Percentiles rank a stretch among this genome's conserved stretches.
Evolutionary conservation across 1,284 basidiomycete genomes (phyloP).

Genomic region (Puccinia coronata): DNA sequence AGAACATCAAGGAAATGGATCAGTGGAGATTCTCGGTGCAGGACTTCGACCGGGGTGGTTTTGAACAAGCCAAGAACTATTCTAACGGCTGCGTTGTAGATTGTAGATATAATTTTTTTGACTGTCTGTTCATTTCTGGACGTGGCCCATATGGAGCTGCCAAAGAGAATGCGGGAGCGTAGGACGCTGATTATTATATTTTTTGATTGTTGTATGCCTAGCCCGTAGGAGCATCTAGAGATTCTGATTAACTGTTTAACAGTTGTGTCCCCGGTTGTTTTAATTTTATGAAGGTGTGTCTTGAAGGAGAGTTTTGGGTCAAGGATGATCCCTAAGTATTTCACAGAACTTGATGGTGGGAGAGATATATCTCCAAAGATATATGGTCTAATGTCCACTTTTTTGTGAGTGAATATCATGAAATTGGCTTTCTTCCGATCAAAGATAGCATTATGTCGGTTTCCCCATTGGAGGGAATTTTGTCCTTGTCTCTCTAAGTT

Average conservation of each 20-base stretch:
- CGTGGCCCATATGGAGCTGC: no score
- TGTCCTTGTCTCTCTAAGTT: no score
- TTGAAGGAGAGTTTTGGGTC: neutral
- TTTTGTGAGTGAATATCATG: neutral
- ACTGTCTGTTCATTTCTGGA: no score
- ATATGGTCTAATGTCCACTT: neutral
- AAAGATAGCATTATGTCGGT: no score
- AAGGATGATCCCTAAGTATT: neutral
- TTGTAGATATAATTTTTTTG: no score
- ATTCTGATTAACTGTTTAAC: neutral
- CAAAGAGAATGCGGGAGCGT: no score
- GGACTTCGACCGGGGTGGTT: neutral
- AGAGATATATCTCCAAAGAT: neutral
- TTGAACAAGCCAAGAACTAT: neutral
- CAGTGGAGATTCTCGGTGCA: neutral
- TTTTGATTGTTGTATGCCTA: no score
- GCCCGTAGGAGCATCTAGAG: no score
- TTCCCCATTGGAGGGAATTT: no score
- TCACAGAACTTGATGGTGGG: no score
- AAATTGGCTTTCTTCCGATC: constrained; percentile 13
- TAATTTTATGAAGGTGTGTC: neutral
- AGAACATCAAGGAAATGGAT: no score
- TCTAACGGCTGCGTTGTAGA: neutral
- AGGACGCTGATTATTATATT: no score
- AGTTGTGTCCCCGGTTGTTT: neutral